phyloP scores from a whole-genome alignment of 805 yeast species.

The Ogataea henricii region DNA sequence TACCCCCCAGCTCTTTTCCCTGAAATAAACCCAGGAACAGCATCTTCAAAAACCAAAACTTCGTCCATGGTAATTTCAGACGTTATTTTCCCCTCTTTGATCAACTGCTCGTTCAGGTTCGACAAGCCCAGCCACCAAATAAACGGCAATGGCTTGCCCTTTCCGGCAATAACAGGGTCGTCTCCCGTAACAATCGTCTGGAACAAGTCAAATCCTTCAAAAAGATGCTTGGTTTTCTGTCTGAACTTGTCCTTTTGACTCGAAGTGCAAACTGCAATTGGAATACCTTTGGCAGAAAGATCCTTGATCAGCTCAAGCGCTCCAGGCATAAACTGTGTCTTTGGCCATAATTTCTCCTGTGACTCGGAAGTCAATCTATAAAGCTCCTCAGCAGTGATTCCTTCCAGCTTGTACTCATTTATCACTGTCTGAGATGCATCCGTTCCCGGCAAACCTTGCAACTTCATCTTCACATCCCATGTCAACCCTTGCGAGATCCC shows the following conservation, averaged over 20 bases:
- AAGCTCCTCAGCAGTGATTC: slow-evolving; percentile 63
- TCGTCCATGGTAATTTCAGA: slow-evolving; percentile 65
- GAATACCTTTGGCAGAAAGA: slow-evolving; percentile 55
- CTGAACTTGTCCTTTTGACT: slow-evolving; percentile 62
- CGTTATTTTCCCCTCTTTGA: slow-evolving; percentile 41
- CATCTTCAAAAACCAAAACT: slow-evolving; percentile 92
- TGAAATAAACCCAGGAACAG: slow-evolving; percentile 85
- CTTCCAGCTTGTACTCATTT: slow-evolving; percentile 66
- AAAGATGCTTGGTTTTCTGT: slow-evolving; percentile 73
- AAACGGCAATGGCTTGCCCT: slow-evolving; percentile 93
- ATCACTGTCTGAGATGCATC: slow-evolving; percentile 67
- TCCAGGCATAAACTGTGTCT: slow-evolving; percentile 76
- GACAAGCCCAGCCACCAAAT: slow-evolving; percentile 84
- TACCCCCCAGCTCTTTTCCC: slow-evolving; percentile 81
- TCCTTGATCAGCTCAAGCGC: slow-evolving; percentile 67
- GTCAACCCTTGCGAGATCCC: slow-evolving; percentile 70
- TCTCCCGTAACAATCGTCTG: slow-evolving; percentile 79
- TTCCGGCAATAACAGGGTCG: slow-evolving; percentile 76
- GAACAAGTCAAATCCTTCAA: slow-evolving; percentile 60
- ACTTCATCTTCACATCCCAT: slow-evolving; percentile 84
- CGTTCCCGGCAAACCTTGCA: slow-evolving; percentile 91
- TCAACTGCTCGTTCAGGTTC: slow-evolving; percentile 57
- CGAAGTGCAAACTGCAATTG: slow-evolving; percentile 91
- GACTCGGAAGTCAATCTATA: slow-evolving; percentile 50
- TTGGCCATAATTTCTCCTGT: slow-evolving; percentile 64